A percentile compares a stretch with the other conserved stretches of the same genome.
phyloP scores from a whole-genome alignment of 306 rosid genomes.

The Ochetophila trinervis region DNA sequence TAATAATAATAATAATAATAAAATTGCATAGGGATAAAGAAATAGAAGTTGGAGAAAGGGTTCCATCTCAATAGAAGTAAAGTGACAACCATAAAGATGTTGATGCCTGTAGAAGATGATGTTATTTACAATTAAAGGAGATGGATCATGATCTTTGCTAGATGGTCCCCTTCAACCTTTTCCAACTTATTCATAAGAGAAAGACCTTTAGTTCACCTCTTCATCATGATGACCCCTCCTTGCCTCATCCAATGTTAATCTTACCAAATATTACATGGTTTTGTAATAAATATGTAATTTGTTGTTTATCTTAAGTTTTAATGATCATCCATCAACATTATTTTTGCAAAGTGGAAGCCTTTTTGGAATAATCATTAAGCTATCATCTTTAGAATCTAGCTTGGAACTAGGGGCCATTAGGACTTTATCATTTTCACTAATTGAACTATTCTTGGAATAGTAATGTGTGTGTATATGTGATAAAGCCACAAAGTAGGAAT shows the following conservation, averaged over 20 bases:
- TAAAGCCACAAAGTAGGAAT: too few relatives aligned
- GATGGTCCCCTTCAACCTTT: slow-evolving; percentile 41
- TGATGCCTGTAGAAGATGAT: slow-evolving; percentile 33
- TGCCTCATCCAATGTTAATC: too few relatives aligned
- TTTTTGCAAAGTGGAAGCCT: slow-evolving; percentile 17
- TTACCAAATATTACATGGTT: neutral
- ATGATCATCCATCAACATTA: neutral
- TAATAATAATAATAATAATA: neutral
- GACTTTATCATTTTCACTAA: neutral
- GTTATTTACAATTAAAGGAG: slow-evolving; percentile 12
- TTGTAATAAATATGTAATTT: neutral
- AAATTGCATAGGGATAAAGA: slow-evolving; percentile 8
- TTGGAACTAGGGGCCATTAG: neutral
- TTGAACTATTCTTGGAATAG: neutral
- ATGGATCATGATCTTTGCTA: slow-evolving; percentile 21
- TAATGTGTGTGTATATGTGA: neutral
- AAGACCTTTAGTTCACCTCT: slow-evolving; percentile 40
- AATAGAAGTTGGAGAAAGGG: slow-evolving; percentile 28
- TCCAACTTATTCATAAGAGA: slow-evolving; percentile 30
- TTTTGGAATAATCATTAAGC: slow-evolving; percentile 21
- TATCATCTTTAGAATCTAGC: slow-evolving; percentile 14
- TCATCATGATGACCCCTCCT: slow-evolving; percentile 18
- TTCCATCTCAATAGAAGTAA: slow-evolving; percentile 27
- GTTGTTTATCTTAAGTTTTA: neutral
- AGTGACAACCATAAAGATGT: slow-evolving; percentile 43